Conservation (phyloP, 2,329 filamentous ascomycete species). For the Paecilomyces fulvus region DNA sequence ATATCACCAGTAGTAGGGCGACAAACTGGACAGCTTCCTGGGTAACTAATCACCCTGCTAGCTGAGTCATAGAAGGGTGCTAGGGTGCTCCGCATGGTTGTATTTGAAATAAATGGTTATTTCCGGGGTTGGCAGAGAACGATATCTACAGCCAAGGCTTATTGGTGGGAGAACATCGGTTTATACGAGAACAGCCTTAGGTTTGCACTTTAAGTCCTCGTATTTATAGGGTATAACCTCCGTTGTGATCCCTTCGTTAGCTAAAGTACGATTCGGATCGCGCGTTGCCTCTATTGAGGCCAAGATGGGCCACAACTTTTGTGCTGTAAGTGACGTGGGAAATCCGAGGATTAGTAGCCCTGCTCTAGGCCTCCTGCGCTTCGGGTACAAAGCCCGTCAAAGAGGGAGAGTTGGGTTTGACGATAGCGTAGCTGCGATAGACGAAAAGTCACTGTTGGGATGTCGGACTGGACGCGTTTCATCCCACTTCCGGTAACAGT, state of each 20-base stretch:
- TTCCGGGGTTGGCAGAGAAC: neutral
- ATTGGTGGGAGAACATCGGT: neutral
- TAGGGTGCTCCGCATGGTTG: neutral
- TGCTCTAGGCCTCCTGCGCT: neutral
- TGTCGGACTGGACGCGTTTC: neutral
- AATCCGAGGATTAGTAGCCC: neutral
- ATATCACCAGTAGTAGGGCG: neutral
- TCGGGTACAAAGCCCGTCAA: neutral
- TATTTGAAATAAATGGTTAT: neutral
- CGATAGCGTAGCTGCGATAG: neutral
- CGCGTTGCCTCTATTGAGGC: neutral
- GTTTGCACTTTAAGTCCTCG: neutral
- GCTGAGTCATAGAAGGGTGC: neutral
- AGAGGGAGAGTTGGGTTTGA: neutral
- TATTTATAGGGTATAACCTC: neutral
- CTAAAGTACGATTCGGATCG: neutral
- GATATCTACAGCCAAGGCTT: neutral
- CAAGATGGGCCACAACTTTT: neutral
- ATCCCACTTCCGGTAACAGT: neutral
- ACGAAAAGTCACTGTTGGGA: neutral
- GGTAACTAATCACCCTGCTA: neutral
- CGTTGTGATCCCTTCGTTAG: neutral
- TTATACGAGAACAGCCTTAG: neutral
- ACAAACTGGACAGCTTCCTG: neutral
- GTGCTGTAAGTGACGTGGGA: neutral